Conservation (phyloP, 2,329 filamentous ascomycete genomes). For the Cordyceps fumosorosea region DNA sequence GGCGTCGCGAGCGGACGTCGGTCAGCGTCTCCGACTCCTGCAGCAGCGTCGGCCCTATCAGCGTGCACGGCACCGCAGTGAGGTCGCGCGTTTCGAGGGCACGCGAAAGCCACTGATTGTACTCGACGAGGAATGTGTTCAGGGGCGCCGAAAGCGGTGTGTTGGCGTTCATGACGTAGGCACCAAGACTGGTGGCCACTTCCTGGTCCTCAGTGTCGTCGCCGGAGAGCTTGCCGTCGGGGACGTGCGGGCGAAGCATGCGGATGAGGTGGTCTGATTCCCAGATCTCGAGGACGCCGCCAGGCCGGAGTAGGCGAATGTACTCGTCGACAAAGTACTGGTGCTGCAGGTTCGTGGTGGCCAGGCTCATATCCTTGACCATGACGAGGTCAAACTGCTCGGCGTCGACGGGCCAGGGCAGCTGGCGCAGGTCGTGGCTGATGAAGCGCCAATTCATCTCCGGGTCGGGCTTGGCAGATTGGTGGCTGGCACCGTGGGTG, state of each 20-base stretch:
- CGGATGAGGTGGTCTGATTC: conserved; percentile 80
- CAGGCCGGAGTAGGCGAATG: conserved; percentile 67
- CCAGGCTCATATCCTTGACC: conserved; percentile 74
- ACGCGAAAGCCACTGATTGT: conserved; percentile 74
- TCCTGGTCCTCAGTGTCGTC: conserved; percentile 50
- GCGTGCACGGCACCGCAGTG: conserved; percentile 68
- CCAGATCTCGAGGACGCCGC: conserved; percentile 81
- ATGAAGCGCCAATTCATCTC: conserved; percentile 86
- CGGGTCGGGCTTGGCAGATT: conserved; percentile 48
- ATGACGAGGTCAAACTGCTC: conserved; percentile 84
- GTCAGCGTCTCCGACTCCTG: conserved; percentile 69
- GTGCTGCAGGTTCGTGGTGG: conserved; percentile 52
- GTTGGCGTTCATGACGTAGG: conserved; percentile 75
- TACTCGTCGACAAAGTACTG: conserved; percentile 61
- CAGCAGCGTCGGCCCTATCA: conserved; percentile 69
- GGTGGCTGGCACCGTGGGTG: conserved; percentile 23
- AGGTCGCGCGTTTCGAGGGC: conserved; percentile 67
- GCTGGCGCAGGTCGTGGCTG: conserved; percentile 72
- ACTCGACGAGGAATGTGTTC: conserved; percentile 76
- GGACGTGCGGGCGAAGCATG: conserved; percentile 73
- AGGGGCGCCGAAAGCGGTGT: conserved; percentile 75
- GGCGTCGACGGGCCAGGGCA: conserved; percentile 71
- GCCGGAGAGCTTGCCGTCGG: conserved; percentile 34
- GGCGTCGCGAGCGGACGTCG: conserved; percentile 64
- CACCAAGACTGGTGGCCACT: conserved; percentile 62